phyloP scores from a whole-genome alignment of 768 basidiomycete species.

The Tylopilus subfusipes region DNA sequence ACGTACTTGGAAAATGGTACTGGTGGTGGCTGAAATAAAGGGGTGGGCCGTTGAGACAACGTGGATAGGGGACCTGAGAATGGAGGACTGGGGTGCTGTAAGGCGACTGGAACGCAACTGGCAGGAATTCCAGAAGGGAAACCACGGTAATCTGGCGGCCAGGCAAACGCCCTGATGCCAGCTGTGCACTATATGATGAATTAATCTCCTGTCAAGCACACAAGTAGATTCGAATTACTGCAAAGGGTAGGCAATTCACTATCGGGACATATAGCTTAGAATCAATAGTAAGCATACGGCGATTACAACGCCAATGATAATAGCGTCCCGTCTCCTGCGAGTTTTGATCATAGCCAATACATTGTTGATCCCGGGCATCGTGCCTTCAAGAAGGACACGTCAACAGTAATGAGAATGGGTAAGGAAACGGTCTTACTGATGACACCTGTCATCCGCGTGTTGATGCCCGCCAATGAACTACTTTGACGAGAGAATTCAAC shows the following conservation, averaged over 20 bases:
- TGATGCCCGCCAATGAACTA: constrained; percentile 69
- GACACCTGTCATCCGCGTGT: constrained; percentile 78
- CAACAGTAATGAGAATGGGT: background rate
- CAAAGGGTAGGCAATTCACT: constrained; percentile 8
- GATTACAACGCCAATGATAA: constrained; percentile 86
- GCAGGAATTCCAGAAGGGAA: constrained; percentile 52
- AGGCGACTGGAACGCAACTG: constrained; percentile 69
- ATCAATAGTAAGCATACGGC: constrained; percentile 74
- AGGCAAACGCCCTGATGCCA: background rate
- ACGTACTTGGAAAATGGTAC: constrained; percentile 76
- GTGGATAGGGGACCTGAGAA: constrained; percentile 42
- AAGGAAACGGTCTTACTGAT: constrained; percentile 52
- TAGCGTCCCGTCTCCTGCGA: constrained; percentile 80
- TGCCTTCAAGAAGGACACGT: constrained; percentile 43
- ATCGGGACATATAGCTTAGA: constrained; percentile 44
- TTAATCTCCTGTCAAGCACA: background rate
- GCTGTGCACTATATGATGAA: background rate
- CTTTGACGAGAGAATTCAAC: constrained; percentile 88
- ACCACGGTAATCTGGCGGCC: constrained; percentile 31
- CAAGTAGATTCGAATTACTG: constrained; percentile 1
- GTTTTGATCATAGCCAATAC: constrained; percentile 90
- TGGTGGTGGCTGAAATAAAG: constrained; percentile 67
- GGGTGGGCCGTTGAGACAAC: constrained; percentile 70
- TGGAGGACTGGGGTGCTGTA: constrained; percentile 58
- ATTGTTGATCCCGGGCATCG: constrained; percentile 94